phyloP scores from a whole-genome alignment of 495 filamentous ascomycete genomes.

The Delitschia confertaspora region DNA sequence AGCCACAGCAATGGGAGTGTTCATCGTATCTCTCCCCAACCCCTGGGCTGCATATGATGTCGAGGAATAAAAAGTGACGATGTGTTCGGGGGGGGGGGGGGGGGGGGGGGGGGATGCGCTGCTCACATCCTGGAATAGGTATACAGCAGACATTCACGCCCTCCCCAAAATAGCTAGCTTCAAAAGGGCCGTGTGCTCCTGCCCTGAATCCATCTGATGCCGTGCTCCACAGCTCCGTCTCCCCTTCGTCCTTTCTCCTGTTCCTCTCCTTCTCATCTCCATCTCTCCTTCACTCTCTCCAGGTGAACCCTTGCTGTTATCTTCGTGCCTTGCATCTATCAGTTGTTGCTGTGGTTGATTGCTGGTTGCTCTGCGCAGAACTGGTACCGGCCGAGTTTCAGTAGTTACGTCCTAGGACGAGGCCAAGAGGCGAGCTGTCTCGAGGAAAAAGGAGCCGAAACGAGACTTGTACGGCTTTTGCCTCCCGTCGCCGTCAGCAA shows the following conservation, averaged over 20 bases:
- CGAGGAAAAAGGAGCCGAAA: too few relatives aligned
- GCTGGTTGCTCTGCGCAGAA: background rate
- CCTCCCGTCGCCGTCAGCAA: slow-evolving; percentile 21
- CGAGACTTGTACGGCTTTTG: too few relatives aligned
- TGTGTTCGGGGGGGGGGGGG: too few relatives aligned
- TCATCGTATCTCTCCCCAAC: too few relatives aligned
- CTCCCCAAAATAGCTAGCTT: background rate
- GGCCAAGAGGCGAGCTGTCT: slow-evolving; percentile 15
- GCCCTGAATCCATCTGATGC: background rate
- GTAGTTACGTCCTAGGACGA: slow-evolving; percentile 11
- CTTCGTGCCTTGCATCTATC: slow-evolving; percentile 4
- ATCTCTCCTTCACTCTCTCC: background rate
- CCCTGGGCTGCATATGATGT: too few relatives aligned
- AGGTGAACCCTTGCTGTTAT: background rate
- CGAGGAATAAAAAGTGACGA: too few relatives aligned
- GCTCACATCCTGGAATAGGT: background rate
- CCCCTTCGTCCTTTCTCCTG: background rate
- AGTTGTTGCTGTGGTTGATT: background rate
- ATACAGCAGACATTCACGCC: background rate
- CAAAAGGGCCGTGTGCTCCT: too few relatives aligned
- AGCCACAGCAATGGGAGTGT: too few relatives aligned
- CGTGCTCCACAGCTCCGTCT: background rate
- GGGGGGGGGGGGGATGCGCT: background rate
- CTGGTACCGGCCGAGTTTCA: slow-evolving; percentile 1
- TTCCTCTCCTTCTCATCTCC: background rate